Evolutionary conservation across 306 rosid species (phyloP), one percentile per base, ranked within the genome.

Genomic region (Psophocarpus tetragonolobus): DNA sequence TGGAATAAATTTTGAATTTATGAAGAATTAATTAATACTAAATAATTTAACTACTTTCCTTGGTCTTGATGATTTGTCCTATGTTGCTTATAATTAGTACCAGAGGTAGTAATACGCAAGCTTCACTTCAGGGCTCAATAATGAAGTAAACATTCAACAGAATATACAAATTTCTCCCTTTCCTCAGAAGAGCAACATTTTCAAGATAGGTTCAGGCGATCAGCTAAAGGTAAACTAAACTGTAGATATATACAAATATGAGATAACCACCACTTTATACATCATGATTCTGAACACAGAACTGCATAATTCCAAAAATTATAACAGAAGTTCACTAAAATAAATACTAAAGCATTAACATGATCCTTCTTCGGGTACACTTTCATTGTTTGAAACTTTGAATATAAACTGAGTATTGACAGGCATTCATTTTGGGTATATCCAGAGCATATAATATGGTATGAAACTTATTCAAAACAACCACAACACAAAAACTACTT

Each of bases 401-500:
- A 57, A 67, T 63, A 68, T 64, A 64, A 45, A 21, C 44, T 27
- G 35, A 65, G 51, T 75, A 75, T 74, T 73, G 64, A 85, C 74
- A 68, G 48, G 33, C 68, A 68, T 58, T 82, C 74, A 57, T 76
- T 70, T 68, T 10, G 18, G 57, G 73, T 75, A 78, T 57, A 75
- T 65, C 38, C 73, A 62, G 32, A 50, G 68, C 83, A 57, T 47
- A 51, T 60, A 66, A 36, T 58, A 72, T 24, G 62, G 71, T 29
- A 67, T 24, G 60, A 50, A 66, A 72, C 81, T 83, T 80, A 58
- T 72, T 80, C 48, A 73, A 71, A 75, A 80, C 73, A 74, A 82
- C 61, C 80, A 80, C 64, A 64, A 69, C 85, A 76, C 35, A 44
- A 72, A 60, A 73, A 75, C 77, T 79, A 78, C 75, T 66, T 80